phyloP scores from a whole-genome alignment of 2,329 filamentous ascomycete species.

The Calcarisporium arbuscula region DNA sequence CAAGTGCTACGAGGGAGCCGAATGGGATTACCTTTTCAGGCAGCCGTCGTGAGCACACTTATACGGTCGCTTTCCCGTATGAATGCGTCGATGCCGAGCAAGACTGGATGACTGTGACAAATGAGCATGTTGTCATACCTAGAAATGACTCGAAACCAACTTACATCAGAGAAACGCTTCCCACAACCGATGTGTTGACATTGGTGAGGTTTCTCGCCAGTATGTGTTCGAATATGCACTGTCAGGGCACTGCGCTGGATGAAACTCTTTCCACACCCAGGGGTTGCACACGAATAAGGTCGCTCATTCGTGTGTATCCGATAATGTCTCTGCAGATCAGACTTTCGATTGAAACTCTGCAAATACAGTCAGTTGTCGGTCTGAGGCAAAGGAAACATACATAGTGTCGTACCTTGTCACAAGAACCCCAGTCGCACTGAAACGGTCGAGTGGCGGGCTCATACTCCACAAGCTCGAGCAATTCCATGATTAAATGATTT shows the following conservation, averaged over 20 bases:
- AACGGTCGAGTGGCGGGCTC: slow-evolving; percentile 57
- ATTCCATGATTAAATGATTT: slow-evolving; percentile 47
- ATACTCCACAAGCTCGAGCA: slow-evolving; percentile 59
- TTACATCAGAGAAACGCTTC: slow-evolving; percentile 64
- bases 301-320: slow-evolving; percentile 67
- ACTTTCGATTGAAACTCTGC: slow-evolving; percentile 67
- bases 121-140: neutral
- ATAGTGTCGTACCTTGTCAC: slow-evolving; percentile 47
- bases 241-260: slow-evolving; percentile 65
- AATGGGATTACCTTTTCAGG: slow-evolving; percentile 46
- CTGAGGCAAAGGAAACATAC: neutral
- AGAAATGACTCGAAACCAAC: slow-evolving; percentile 19
- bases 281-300: slow-evolving; percentile 55
- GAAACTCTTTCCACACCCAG: slow-evolving; percentile 62
- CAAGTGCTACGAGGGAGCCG: neutral
- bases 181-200: slow-evolving; percentile 60
- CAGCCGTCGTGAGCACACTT: slow-evolving; percentile 56
- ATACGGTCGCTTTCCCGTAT: slow-evolving; percentile 62
- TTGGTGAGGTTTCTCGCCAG: slow-evolving; percentile 65
- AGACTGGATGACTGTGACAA: slow-evolving; percentile 54
- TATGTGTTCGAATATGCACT: slow-evolving; percentile 65
- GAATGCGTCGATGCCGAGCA: slow-evolving; percentile 58
- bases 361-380: slow-evolving; percentile 8
- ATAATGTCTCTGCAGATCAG: slow-evolving; percentile 63
- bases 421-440: slow-evolving; percentile 57